Evolutionary conservation across 2,329 filamentous ascomycete genomes (phyloP).

Genomic region (Aspergillus sp.): DNA sequence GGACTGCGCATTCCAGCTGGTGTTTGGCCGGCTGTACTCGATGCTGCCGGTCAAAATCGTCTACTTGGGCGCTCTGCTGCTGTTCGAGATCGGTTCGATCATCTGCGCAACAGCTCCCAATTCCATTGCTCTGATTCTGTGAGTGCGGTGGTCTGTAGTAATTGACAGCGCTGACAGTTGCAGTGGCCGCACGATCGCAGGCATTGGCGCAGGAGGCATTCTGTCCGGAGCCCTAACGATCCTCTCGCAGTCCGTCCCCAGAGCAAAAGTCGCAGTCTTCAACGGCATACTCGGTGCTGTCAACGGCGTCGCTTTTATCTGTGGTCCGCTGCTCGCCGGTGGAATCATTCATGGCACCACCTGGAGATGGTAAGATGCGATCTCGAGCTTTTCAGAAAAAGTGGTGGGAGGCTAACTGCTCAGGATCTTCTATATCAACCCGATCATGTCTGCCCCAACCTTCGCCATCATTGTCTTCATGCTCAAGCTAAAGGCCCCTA

Average conservation of each 20-base stretch:
- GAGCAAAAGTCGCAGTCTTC: background rate
- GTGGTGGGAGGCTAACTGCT: too few relatives aligned
- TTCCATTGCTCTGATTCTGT: slow-evolving; percentile 17
- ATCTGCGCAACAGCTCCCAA: slow-evolving; percentile 22
- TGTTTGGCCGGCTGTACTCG: slow-evolving; percentile 7
- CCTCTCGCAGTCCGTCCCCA: background rate
- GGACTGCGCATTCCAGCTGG: slow-evolving; percentile 1
- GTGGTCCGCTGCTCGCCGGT: slow-evolving; percentile 6
- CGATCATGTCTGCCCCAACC: slow-evolving; percentile 5
- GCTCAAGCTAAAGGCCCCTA: background rate
- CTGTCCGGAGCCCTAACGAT: background rate
- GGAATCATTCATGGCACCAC: slow-evolving; percentile 4
- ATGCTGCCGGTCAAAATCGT: slow-evolving; percentile 15
- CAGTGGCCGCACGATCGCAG: slow-evolving; percentile 1
- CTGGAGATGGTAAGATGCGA: slow-evolving; percentile 5
- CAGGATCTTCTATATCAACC: slow-evolving; percentile 17
- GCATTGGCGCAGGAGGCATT: slow-evolving; percentile 1
- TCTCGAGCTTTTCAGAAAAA: too few relatives aligned
- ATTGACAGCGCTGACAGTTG: background rate
- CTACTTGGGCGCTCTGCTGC: slow-evolving; percentile 20
- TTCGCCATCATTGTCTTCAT: background rate
- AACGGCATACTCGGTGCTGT: background rate
- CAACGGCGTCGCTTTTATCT: background rate
- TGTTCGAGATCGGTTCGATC: slow-evolving; percentile 26
- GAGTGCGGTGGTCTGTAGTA: background rate